Evolutionary conservation across 257 asterid species (phyloP), one percentile per base, ranked within the genome.

Genomic region (Eustoma russellianum): DNA sequence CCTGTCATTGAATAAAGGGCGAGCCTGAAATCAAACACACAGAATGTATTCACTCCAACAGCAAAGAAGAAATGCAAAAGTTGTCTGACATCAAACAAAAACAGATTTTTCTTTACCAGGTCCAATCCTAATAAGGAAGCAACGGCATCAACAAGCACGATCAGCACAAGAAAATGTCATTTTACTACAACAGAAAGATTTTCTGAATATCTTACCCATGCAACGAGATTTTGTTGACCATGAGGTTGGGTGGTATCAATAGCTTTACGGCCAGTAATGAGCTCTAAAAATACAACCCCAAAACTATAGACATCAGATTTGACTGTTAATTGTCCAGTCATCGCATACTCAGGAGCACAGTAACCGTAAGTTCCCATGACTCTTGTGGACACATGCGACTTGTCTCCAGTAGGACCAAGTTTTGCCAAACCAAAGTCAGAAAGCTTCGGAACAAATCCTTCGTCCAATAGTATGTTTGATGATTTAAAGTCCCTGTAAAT

Each of bases 341-440:
- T 79, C 50, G 93, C 94, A 55, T 87, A 87, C 38, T 87, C 89
- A 3, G 96, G 96, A 33, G 92, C 96, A 72, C 92, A 83, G 49
- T 87, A 87, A 15, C 96, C 96, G 44, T 87, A 83, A 1, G 96
- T 87, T 46, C 96, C 96, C 96, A 87, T 87, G 58, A 87, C 96
- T 66, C 96, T 62, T 44, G 96, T 87, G 28, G 90, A 77, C 52
- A 87, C 94, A 60, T 87, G 96, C 34, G 90, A 81, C 62, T 79
- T 70, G 52, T 76, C 96, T 38, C 94, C 96, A 1, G 73, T 59
- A 7, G 96, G 94, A 7, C 92, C 92, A 0, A 74, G 89, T 72
- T 78, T 84, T 38, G 96, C 96, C 66, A 87, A 69, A 16, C 96
- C 96, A 35, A 87, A 87, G 72, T 87, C 96, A n/a, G 96, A 87